Percentiles rank a stretch among this genome's conserved stretches.
Evolutionary conservation across 2,329 filamentous ascomycete species (phyloP).

Genomic region (Apiospora kogelbergensis): DNA sequence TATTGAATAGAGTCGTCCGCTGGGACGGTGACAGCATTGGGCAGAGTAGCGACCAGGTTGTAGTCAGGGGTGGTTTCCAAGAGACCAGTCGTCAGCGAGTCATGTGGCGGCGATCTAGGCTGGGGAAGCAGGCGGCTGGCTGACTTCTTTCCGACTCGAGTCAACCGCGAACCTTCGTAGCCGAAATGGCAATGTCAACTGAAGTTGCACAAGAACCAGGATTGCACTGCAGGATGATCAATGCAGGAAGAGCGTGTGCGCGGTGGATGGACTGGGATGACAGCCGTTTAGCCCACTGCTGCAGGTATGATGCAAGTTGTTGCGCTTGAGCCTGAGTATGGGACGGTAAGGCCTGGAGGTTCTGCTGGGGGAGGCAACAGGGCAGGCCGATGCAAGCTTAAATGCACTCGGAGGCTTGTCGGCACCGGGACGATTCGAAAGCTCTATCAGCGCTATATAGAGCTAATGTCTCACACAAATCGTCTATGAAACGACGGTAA

Average conservation of each 20-base stretch:
- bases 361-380: not conserved
- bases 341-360: not conserved
- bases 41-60: not conserved
- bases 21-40: not conserved
- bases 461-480: not conserved
- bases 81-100: not conserved
- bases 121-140: not conserved
- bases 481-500: constrained; percentile 2
- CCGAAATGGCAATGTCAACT: not conserved
- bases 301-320: constrained; percentile 1
- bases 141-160: not conserved
- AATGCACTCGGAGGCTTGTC: not conserved
- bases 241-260: not conserved
- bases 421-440: not conserved
- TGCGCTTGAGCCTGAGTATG: not conserved
- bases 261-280: not conserved
- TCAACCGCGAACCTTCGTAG: not conserved
- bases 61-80: constrained; percentile 3
- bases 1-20: not conserved
- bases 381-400: not conserved
- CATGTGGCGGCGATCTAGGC: not conserved
- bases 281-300: not conserved
- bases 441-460: not conserved
- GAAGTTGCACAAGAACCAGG: not conserved
- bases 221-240: not conserved